Evolutionary conservation across 306 rosid genomes (phyloP).

Genomic region (Corylus heterophylla): DNA sequence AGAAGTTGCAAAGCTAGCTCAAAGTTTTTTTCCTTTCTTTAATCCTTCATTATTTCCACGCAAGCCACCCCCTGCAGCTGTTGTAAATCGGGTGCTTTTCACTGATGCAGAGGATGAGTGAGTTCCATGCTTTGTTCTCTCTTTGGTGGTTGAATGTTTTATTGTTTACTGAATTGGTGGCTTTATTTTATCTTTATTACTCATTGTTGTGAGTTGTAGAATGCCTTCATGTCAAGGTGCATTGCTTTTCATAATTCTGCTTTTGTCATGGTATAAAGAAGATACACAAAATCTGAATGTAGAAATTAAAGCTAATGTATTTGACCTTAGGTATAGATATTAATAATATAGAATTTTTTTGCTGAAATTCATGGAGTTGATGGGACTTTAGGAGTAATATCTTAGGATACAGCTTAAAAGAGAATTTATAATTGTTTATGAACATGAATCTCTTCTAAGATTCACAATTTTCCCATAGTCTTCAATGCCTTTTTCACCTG

Average conservation of each 20-base stretch:
- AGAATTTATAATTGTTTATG: neutral
- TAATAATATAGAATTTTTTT: neutral
- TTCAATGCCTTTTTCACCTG: neutral
- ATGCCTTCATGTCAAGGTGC: neutral
- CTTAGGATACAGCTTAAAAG: neutral
- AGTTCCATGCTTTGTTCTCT: conserved; percentile 43
- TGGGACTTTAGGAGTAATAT: neutral
- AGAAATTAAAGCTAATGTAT: neutral
- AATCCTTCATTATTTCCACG: conserved; percentile 88
- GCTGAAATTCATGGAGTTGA: neutral
- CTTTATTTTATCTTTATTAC: conserved; percentile 19
- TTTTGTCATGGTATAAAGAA: neutral
- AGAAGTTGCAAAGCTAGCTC: conserved; percentile 73
- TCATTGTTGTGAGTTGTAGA: neutral
- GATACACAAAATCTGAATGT: neutral
- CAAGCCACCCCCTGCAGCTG: conserved; percentile 77
- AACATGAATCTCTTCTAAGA: neutral
- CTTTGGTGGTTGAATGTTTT: conserved; percentile 18
- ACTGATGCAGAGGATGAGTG: conserved; percentile 97
- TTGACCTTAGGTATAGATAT: neutral
- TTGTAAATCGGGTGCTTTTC: conserved; percentile 76
- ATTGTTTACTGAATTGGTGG: conserved; percentile 18
- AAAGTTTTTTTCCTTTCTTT: conserved; percentile 67
- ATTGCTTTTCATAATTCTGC: neutral
- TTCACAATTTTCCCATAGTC: neutral